phyloP scores from a whole-genome alignment of 2,329 filamentous ascomycete genomes.

The Claviceps maximensis region DNA sequence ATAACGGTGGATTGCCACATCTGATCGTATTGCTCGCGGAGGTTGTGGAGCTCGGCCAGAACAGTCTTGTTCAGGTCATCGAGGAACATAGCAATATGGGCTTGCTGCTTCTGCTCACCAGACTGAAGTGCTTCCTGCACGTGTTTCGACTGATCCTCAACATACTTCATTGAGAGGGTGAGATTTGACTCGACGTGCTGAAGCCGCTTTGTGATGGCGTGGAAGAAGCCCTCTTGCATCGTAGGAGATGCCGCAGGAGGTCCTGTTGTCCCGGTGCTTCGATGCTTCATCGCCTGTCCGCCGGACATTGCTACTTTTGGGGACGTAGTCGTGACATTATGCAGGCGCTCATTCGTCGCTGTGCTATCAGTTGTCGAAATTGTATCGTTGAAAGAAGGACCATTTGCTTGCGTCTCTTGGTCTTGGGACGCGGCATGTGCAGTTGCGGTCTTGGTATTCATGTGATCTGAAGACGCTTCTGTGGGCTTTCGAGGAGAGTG shows the following conservation, averaged over 20 bases:
- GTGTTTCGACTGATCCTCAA: conserved; percentile 88
- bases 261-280: conserved; percentile 15
- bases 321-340: conserved; percentile 2
- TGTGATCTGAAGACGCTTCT: not conserved
- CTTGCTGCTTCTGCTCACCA: conserved; percentile 74
- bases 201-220: conserved; percentile 84
- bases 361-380: not conserved
- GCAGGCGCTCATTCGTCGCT: conserved; percentile 1
- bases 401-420: not conserved
- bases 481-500: not conserved
- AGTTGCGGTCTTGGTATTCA: not conserved
- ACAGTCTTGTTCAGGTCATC: conserved; percentile 80
- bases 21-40: conserved; percentile 82
- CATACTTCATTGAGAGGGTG: conserved; percentile 85
- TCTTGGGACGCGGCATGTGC: not conserved
- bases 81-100: conserved; percentile 72
- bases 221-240: conserved; percentile 96
- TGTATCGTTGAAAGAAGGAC: not conserved
- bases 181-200: conserved; percentile 86
- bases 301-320: conserved; percentile 5
- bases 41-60: conserved; percentile 61
- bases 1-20: conserved; percentile 94
- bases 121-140: conserved; percentile 76
- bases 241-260: conserved; percentile 45
- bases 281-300: conserved; percentile 14